phyloP scores from a whole-genome alignment of 257 asterid species.

The Vinca minor region DNA sequence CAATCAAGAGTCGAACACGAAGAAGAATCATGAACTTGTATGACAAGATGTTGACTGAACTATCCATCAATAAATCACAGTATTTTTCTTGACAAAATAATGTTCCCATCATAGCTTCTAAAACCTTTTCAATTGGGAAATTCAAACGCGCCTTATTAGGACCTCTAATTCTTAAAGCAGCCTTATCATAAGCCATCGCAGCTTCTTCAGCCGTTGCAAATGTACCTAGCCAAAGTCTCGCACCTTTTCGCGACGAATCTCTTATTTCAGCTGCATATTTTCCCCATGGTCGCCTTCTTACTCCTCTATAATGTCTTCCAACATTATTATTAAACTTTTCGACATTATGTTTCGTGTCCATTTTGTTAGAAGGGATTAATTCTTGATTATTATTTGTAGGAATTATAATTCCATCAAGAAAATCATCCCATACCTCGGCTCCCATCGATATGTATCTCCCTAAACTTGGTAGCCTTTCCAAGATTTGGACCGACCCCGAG shows the following conservation, averaged over 20 bases:
- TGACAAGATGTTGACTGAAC: conserved; percentile 8
- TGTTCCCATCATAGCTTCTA: conserved; percentile 20
- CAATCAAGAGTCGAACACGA: background rate
- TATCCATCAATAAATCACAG: background rate
- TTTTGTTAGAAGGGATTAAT: background rate
- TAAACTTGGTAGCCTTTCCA: conserved; percentile 62
- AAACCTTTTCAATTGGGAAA: conserved; percentile 23
- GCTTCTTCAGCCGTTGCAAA: conserved; percentile 8
- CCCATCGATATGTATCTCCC: conserved; percentile 72
- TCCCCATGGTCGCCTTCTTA: conserved; percentile 9
- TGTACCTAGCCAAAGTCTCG: conserved; percentile 11
- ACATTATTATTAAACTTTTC: conserved; percentile 7
- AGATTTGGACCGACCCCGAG: conserved; percentile 17
- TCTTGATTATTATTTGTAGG: conserved; percentile 8
- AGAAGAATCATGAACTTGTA: background rate
- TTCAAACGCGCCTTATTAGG: conserved; percentile 3
- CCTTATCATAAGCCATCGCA: conserved; percentile 10
- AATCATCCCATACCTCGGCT: conserved; percentile 55
- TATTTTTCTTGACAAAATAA: conserved; percentile 12
- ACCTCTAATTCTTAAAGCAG: conserved; percentile 7
- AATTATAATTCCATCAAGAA: conserved; percentile 29
- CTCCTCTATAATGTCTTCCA: conserved; percentile 19
- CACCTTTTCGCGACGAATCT: background rate
- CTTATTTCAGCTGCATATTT: conserved; percentile 10
- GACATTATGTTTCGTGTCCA: background rate